Evolutionary conservation across 805 yeast species (phyloP).

Genomic region (Wickerhamiella sorbophila): DNA sequence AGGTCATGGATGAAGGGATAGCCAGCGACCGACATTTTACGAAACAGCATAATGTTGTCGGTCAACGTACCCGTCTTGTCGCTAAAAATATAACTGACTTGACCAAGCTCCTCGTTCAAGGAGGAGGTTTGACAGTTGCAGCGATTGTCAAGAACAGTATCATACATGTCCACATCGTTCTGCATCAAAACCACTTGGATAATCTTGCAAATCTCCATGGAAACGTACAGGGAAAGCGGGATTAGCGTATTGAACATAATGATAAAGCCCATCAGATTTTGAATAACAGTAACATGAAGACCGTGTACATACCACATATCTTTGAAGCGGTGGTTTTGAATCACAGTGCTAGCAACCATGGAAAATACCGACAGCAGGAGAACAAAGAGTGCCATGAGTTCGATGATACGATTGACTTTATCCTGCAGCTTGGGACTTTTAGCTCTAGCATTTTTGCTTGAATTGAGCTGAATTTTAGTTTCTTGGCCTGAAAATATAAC

Average conservation of each 20-base stretch:
- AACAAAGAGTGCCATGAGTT: slow-evolving; percentile 79
- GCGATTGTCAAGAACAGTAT: slow-evolving; percentile 68
- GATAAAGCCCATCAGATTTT: slow-evolving; percentile 87
- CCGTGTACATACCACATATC: slow-evolving; percentile 60
- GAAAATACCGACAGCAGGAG: slow-evolving; percentile 61
- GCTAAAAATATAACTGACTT: slow-evolving; percentile 84
- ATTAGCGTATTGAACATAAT: slow-evolving; percentile 96
- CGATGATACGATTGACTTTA: slow-evolving; percentile 67
- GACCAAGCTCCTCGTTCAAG: slow-evolving; percentile 91
- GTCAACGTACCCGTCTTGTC: slow-evolving; percentile 97
- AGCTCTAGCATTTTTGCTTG: slow-evolving; percentile 72
- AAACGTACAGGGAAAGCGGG: slow-evolving; percentile 86
- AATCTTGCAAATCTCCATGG: slow-evolving; percentile 89
- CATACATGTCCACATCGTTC: slow-evolving; percentile 91
- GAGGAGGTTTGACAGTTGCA: slow-evolving; percentile 94
- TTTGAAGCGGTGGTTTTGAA: slow-evolving; percentile 25
- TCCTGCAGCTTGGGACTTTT: slow-evolving; percentile 88
- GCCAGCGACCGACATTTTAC: slow-evolving; percentile 80
- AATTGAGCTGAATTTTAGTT: slow-evolving; percentile 89
- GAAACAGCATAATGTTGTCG: slow-evolving; percentile 83
- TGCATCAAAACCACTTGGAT: slow-evolving; percentile 71
- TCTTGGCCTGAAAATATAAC: slow-evolving; percentile 93
- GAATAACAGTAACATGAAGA: slow-evolving; percentile 69
- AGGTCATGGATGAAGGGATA: slow-evolving; percentile 76
- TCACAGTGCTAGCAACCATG: slow-evolving; percentile 55